phyloP scores from a whole-genome alignment of 2,329 filamentous ascomycete genomes.

The Esteya vermicola region DNA sequence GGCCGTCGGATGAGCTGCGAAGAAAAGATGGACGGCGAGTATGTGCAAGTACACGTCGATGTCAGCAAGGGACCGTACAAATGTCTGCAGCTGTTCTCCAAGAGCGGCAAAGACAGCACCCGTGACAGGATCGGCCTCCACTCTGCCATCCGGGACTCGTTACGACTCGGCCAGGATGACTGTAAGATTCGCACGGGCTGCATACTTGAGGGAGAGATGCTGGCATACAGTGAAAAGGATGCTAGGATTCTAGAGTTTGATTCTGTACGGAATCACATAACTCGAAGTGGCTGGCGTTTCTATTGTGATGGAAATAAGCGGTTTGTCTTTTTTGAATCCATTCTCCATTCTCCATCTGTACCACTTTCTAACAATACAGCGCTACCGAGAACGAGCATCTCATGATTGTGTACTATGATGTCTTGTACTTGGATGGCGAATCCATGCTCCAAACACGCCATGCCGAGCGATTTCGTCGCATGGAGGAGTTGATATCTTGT shows the following conservation, averaged over 20 bases:
- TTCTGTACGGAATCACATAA: slow-evolving; percentile 68
- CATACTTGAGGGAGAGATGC: slow-evolving; percentile 72
- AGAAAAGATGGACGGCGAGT: slow-evolving; percentile 77
- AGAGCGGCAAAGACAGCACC: slow-evolving; percentile 83
- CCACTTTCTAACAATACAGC: slow-evolving; percentile 17
- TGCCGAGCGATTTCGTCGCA: slow-evolving; percentile 42
- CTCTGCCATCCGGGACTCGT: slow-evolving; percentile 43
- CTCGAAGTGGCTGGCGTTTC: slow-evolving; percentile 46
- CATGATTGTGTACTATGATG: slow-evolving; percentile 49
- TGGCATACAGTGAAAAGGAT: slow-evolving; percentile 59
- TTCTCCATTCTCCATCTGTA: background rate
- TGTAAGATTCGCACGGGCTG: slow-evolving; percentile 51
- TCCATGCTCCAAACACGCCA: slow-evolving; percentile 38
- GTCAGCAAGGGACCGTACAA: slow-evolving; percentile 31
- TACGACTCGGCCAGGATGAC: slow-evolving; percentile 43
- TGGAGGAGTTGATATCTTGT: slow-evolving; percentile 38
- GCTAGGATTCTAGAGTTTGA: slow-evolving; percentile 60
- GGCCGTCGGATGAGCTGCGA: slow-evolving; percentile 54
- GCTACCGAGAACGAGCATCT: slow-evolving; percentile 36
- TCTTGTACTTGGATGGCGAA: slow-evolving; percentile 37
- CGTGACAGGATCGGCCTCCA: slow-evolving; percentile 50
- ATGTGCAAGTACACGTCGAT: slow-evolving; percentile 78
- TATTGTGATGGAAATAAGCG: background rate
- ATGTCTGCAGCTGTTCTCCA: slow-evolving; percentile 73
- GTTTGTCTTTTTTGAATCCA: background rate